Conservation (phyloP, 169 alveolate species). For the Blepharisma undulans region DNA sequence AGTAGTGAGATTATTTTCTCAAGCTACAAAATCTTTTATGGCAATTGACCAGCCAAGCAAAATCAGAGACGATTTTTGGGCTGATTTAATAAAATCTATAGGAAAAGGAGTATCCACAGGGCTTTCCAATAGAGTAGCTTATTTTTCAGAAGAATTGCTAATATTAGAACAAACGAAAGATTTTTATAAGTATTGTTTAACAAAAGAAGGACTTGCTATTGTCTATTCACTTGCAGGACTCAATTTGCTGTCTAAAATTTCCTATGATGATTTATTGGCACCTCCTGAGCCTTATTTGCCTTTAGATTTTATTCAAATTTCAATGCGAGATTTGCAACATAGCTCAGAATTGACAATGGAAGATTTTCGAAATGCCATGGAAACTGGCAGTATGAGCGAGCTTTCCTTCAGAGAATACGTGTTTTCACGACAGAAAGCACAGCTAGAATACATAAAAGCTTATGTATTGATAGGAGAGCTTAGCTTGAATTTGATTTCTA, state of each 20-base stretch:
- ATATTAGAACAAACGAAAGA: not conserved
- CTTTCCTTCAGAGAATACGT: conserved; percentile 8
- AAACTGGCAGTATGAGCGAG: not conserved
- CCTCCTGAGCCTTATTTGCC: conserved; percentile 25
- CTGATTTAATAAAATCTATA: not conserved
- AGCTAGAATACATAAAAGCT: not conserved
- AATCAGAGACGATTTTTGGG: not conserved
- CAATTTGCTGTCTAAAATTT: not conserved
- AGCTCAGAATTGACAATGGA: not conserved
- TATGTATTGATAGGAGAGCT: conserved; percentile 9
- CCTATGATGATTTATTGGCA: not conserved
- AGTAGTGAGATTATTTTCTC: not conserved
- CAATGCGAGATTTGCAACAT: not conserved
- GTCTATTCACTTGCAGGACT: not conserved
- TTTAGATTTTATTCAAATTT: not conserved
- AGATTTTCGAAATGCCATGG: not conserved
- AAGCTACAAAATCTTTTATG: not conserved
- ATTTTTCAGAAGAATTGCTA: not conserved
- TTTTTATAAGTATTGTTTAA: not conserved
- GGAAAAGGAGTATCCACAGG: not conserved
- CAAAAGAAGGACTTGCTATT: conserved; percentile 32
- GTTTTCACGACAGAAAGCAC: conserved; percentile 7
- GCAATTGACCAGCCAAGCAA: not conserved
- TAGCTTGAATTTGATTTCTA: conserved; percentile 3
- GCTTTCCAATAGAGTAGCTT: not conserved